Conservation (phyloP, 805 yeast species). For the Maudiozyma serrabonitensis region DNA sequence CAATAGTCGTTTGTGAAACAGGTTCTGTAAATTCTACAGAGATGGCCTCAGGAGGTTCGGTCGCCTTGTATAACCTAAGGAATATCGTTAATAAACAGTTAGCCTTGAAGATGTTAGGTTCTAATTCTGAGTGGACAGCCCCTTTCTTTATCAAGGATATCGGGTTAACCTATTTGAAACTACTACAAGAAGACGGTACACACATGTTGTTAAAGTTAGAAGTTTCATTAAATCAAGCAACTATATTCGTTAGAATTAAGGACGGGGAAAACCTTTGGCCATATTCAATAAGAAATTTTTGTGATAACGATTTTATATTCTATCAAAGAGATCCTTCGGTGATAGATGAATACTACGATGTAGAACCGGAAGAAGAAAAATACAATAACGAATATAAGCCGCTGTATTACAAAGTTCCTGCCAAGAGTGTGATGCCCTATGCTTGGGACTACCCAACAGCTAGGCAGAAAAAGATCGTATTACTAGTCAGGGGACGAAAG, state of each 20-base stretch:
- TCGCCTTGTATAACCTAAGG: slow-evolving; percentile 57
- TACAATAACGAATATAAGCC: slow-evolving; percentile 58
- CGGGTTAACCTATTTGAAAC: slow-evolving; percentile 71
- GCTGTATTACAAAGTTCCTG: slow-evolving; percentile 69
- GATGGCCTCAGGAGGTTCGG: slow-evolving; percentile 38
- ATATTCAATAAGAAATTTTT: slow-evolving; percentile 79
- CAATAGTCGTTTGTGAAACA: slow-evolving; percentile 53
- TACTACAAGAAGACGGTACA: slow-evolving; percentile 51
- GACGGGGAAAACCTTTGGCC: slow-evolving; percentile 85
- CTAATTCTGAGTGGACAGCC: slow-evolving; percentile 67
- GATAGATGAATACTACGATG: slow-evolving; percentile 24
- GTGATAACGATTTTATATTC: slow-evolving; percentile 75
- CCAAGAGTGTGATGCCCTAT: slow-evolving; percentile 92
- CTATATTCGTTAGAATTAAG: slow-evolving; percentile 65
- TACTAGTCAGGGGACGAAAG: slow-evolving; percentile 64
- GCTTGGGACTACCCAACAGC: slow-evolving; percentile 98
- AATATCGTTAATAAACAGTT: slow-evolving; percentile 47
- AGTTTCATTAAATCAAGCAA: slow-evolving; percentile 67
- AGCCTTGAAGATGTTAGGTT: slow-evolving; percentile 46
- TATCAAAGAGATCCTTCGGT: slow-evolving; percentile 73
- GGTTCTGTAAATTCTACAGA: slow-evolving; percentile 47
- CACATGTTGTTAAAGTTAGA: slow-evolving; percentile 66
- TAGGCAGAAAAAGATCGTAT: slow-evolving; percentile 62
- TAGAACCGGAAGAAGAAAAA: slow-evolving; percentile 59
- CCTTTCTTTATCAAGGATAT: slow-evolving; percentile 78